A percentile compares a stretch with the other conserved stretches of the same genome.
These are phyloP conservation scores for Skeletonema costatum DNA, from an alignment of 108 stramenopile genomes.

Conservation along the genomic window DNA sequence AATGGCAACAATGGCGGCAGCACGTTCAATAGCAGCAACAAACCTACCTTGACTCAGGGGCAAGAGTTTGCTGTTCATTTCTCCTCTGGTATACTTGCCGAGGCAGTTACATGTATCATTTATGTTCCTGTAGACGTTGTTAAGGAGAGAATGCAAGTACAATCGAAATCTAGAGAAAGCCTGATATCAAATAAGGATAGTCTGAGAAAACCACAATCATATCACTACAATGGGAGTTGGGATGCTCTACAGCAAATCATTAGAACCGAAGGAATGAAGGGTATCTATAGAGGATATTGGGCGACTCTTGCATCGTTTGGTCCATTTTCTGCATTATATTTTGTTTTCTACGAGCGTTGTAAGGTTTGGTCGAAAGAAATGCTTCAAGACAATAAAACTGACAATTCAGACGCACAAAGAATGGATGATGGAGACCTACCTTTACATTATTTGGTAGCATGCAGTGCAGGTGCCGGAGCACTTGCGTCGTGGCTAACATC, in stretches of 20 bases:
- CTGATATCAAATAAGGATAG: not conserved
- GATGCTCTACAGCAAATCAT: conserved; percentile 82
- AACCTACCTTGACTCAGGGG: not conserved
- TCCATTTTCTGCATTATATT: conserved; percentile 96
- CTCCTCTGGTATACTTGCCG: conserved; percentile 80
- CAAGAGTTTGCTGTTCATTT: conserved; percentile 73
- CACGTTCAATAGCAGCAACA: conserved; percentile 15
- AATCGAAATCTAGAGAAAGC: conserved; percentile 45
- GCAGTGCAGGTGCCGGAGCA: conserved; percentile 88
- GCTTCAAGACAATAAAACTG: conserved; percentile 2
- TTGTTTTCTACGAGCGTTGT: conserved; percentile 92
- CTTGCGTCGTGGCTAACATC: conserved; percentile 93
- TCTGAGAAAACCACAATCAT: not conserved
- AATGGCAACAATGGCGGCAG: not conserved
- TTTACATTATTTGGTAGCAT: conserved; percentile 63
- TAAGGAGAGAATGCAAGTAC: conserved; percentile 97
- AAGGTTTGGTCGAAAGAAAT: conserved; percentile 53
- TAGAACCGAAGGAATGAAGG: conserved; percentile 80
- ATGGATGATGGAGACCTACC: conserved; percentile 54
- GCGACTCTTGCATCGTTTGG: conserved; percentile 96
- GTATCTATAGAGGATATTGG: conserved; percentile 93
- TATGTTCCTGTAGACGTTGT: conserved; percentile 98
- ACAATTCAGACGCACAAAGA: not conserved
- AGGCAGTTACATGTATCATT: conserved; percentile 91
- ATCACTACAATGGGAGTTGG: conserved; percentile 72